phyloP scores from a whole-genome alignment of 2,329 filamentous ascomycete genomes.

The Scedosporium dehoogii region DNA sequence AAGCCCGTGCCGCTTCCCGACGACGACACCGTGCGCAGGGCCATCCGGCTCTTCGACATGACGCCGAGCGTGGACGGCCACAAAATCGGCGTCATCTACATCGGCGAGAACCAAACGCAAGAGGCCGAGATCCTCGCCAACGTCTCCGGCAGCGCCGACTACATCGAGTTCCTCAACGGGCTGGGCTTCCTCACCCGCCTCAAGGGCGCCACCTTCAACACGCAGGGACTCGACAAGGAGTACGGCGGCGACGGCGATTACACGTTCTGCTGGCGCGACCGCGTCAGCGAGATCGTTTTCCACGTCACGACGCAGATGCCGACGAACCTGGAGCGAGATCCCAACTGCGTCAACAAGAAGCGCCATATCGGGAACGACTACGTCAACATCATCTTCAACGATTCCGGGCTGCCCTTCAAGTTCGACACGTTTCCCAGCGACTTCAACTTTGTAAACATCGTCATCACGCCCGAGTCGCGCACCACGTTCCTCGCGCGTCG shows the following conservation, averaged over 20 bases:
- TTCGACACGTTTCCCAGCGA: constrained; percentile 90
- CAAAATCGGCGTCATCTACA: constrained; percentile 90
- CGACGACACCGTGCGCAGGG: constrained; percentile 59
- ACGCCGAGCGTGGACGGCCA: constrained; percentile 88
- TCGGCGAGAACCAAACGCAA: constrained; percentile 73
- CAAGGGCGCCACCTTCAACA: constrained; percentile 79
- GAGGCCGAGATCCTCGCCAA: constrained; percentile 84
- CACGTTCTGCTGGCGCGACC: constrained; percentile 89
- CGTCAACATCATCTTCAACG: constrained; percentile 97
- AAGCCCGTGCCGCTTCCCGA: constrained; percentile 68
- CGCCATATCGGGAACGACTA: constrained; percentile 94
- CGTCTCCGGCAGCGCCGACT: constrained; percentile 75
- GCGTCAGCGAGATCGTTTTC: constrained; percentile 90
- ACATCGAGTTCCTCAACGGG: constrained; percentile 72
- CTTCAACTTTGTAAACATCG: constrained; percentile 95
- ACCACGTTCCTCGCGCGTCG: constrained; percentile 63
- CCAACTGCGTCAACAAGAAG: constrained; percentile 76
- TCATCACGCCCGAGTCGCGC: constrained; percentile 80
- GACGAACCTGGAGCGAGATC: constrained; percentile 67
- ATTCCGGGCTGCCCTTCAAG: constrained; percentile 78
- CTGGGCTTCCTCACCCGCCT: constrained; percentile 75
- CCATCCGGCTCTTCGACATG: constrained; percentile 73
- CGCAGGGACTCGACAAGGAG: constrained; percentile 75
- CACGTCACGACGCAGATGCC: constrained; percentile 98
- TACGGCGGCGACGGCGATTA: constrained; percentile 75